Percentiles rank a stretch among this genome's conserved stretches.
Evolutionary conservation across 1,284 basidiomycete species (phyloP).

Genomic region (Ceratobasidium theobromae): DNA sequence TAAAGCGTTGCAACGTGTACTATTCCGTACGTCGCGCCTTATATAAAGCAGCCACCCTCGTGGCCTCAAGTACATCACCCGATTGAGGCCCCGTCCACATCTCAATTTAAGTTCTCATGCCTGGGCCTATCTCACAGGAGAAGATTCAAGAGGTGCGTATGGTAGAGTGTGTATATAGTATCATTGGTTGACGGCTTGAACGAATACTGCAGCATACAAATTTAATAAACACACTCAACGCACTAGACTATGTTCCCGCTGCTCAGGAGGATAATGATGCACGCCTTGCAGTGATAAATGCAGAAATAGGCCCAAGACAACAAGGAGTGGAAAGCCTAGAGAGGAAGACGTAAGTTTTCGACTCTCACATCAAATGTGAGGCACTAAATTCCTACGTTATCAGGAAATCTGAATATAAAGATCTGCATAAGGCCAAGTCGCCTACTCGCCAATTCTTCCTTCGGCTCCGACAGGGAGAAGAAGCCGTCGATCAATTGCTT

Average conservation of each 20-base stretch:
- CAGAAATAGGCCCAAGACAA: neutral
- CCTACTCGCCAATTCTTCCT: neutral
- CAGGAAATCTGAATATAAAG: slow-evolving; percentile 27
- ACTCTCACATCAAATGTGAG: neutral
- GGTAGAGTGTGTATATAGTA: neutral
- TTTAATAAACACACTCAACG: slow-evolving; percentile 6
- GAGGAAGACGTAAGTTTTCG: slow-evolving; percentile 13
- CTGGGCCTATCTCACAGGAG: slow-evolving; percentile 1
- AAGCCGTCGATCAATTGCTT: neutral
- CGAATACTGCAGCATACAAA: neutral
- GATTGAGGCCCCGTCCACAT: neutral
- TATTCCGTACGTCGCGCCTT: too few relatives aligned
- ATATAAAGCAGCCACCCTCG: too few relatives aligned
- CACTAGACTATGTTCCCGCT: slow-evolving; percentile 22
- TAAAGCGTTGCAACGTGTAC: too few relatives aligned
- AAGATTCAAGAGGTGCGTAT: slow-evolving; percentile 11
- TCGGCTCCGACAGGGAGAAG: slow-evolving; percentile 9
- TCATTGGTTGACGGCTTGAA: neutral
- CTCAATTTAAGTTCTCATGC: neutral
- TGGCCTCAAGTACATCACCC: too few relatives aligned
- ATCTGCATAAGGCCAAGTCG: slow-evolving; percentile 7
- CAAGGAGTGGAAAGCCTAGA: neutral
- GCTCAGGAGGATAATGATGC: slow-evolving; percentile 17
- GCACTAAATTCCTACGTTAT: neutral
- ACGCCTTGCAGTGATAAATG: neutral